Evolutionary conservation across 129 eudicot species (phyloP).

Genomic region (Deinandra increscens): DNA sequence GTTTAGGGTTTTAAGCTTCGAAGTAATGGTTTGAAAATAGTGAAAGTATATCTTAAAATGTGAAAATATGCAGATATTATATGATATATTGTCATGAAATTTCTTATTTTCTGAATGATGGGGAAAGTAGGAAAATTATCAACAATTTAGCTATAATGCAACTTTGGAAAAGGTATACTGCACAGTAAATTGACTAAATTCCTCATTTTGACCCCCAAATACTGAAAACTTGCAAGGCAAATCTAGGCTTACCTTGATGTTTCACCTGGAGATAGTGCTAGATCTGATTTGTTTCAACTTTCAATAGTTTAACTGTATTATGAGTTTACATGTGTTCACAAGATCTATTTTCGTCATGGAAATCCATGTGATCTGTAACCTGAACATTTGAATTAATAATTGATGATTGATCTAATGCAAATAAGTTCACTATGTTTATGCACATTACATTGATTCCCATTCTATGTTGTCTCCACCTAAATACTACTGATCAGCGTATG

Average conservation of each 20-base stretch:
- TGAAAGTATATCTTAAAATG: too few species aligned
- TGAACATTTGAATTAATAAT: neutral
- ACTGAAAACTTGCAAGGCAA: neutral
- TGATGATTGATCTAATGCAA: too few species aligned
- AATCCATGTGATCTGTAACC: slow-evolving; percentile 29
- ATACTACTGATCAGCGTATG: slow-evolving; percentile 29
- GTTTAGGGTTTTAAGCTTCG: neutral
- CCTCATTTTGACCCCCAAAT: neutral
- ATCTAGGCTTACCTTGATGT: neutral
- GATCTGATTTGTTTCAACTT: neutral
- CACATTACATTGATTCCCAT: slow-evolving; percentile 38
- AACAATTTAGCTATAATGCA: neutral
- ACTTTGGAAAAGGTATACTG: neutral
- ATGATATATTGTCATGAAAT: neutral
- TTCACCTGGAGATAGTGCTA: neutral
- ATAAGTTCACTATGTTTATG: slow-evolving; percentile 12
- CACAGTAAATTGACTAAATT: neutral
- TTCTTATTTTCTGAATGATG: neutral
- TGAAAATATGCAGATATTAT: neutral
- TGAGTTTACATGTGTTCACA: neutral
- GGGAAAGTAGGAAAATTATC: neutral
- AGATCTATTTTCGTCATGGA: slow-evolving; percentile 21
- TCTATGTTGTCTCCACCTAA: slow-evolving; percentile 31
- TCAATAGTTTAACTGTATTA: neutral
- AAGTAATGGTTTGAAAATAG: neutral